Evolutionary conservation across 2,329 filamentous ascomycete genomes (phyloP), one percentile per base, ranked within the genome.

Genomic region (Drechslerella stenobrocha): DNA sequence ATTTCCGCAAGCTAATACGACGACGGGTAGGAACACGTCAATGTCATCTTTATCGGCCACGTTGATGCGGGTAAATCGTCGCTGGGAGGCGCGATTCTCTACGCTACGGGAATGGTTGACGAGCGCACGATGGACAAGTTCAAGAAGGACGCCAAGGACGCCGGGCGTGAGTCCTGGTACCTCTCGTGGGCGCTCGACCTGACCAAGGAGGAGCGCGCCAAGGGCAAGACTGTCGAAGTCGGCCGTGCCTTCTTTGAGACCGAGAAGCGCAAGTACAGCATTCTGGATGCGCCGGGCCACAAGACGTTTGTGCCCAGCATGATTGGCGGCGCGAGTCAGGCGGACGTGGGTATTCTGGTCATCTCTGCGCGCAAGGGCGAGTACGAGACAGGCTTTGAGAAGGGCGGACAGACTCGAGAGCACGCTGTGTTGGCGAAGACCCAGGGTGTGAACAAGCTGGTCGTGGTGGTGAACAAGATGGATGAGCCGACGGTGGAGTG

Each of bases 381-480:
- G 79, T 98, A 97, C 77, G 93, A 98, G 79, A 97, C 93, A 30
- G 93, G 93, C 50, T 98, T 98, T 76, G 93, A 98, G 74, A 88
- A 87, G 80, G 93, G 93, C 70, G 92, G 93, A 34, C 93, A 98
- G 78, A 98, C 93, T 55, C 85, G 93, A 76, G 93, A 98, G 83
- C 92, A 97, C 78, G 93, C 95, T 59, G 90, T 98, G 81, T 82
- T 98, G 75, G 95, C 95, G 72, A 96, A 97, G 80, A 98, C 95
- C 0, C 92, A 96, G 76, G 93, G 93, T 78, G 93, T 98, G 66
- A 95, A 95, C 82, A 96, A 96, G 80, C 83, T 98, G 58, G 82
- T 97, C 45, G 87, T 98, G 26, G 93, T 83, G 53, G 91, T 96
- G 76, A 98, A 98, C 84, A 98, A 98, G 82, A 98, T 98, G 95